Percentiles rank a stretch among this genome's conserved stretches.
Conservation (phyloP, 768 basidiomycete species). For the Suillus subluteus region DNA sequence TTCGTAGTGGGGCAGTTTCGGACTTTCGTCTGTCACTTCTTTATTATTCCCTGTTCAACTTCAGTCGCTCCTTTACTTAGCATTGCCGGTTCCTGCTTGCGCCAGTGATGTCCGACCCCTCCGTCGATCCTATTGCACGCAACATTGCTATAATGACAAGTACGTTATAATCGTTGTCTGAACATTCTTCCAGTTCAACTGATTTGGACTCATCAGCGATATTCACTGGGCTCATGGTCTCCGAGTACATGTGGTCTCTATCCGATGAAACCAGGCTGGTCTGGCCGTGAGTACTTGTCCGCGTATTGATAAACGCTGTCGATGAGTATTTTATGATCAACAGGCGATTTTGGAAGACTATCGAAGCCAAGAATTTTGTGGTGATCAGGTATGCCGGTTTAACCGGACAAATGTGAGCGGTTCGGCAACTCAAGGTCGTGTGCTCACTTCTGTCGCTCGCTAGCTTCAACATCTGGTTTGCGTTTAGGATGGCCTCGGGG, state of each 20-base stretch:
- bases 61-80: conserved; percentile 6
- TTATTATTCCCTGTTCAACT: background rate
- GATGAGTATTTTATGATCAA: background rate
- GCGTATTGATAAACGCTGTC: background rate
- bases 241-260: conserved; percentile 18
- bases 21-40: background rate
- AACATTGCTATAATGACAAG: background rate
- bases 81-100: background rate
- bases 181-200: background rate
- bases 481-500: conserved; percentile 22
- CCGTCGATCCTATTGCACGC: conserved; percentile 2
- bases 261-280: conserved; percentile 20
- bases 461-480: conserved; percentile 28
- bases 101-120: background rate
- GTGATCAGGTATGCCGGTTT: conserved; percentile 21
- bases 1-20: background rate
- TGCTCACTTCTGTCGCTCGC: background rate
- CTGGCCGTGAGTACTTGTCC: conserved; percentile 25
- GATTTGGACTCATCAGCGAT: conserved; percentile 10
- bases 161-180: background rate
- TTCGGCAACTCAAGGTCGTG: background rate
- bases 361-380: conserved; percentile 15
- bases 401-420: conserved; percentile 23
- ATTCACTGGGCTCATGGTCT: conserved; percentile 20
- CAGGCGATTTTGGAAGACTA: background rate